These are phyloP conservation scores for Fusarium sp. DNA, from an alignment of 2,329 filamentous ascomycete species.

Conservation along the genomic window DNA sequence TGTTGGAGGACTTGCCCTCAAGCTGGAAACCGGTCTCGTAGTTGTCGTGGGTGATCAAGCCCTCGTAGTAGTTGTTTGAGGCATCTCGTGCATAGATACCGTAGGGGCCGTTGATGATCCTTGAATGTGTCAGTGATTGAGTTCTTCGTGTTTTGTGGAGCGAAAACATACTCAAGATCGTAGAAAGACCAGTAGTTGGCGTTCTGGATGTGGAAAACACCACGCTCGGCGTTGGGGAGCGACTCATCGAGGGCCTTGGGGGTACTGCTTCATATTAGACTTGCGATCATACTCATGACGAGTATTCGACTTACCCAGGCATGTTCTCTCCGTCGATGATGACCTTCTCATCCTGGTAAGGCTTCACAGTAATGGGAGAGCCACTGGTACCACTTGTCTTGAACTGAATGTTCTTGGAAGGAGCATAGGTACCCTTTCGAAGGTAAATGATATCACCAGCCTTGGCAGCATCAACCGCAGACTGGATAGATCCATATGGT, in stretches of 20 bases:
- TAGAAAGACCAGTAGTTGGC: slow-evolving; percentile 63
- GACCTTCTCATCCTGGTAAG: slow-evolving; percentile 61
- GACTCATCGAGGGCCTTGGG: slow-evolving; percentile 59
- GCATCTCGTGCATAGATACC: slow-evolving; percentile 56
- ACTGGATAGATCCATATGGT: slow-evolving; percentile 63
- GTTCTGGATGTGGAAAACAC: slow-evolving; percentile 63
- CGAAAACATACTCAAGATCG: slow-evolving; percentile 49
- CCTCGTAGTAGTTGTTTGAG: slow-evolving; percentile 57
- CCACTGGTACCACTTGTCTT: slow-evolving; percentile 59
- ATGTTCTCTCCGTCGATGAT: slow-evolving; percentile 62
- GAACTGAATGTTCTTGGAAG: slow-evolving; percentile 64
- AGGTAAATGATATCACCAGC: slow-evolving; percentile 64
- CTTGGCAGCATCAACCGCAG: slow-evolving; percentile 61
- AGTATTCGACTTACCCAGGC: slow-evolving; percentile 23
- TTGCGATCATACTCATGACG: rapidly evolving
- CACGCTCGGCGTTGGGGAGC: slow-evolving; percentile 60
- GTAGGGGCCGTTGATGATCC: slow-evolving; percentile 57
- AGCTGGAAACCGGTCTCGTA: slow-evolving; percentile 59
- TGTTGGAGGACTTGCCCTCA: slow-evolving; percentile 53
- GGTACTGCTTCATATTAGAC: slow-evolving; percentile 53
- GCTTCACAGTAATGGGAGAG: slow-evolving; percentile 59
- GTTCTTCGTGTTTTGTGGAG: rapidly evolving
- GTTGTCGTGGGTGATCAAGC: slow-evolving; percentile 57
- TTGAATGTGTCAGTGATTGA: background rate
- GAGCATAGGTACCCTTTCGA: slow-evolving; percentile 63